Evolutionary conservation across 352 stramenopile species (phyloP), one percentile per base, ranked within the genome.

Genomic region (Peronospora farinosa): DNA sequence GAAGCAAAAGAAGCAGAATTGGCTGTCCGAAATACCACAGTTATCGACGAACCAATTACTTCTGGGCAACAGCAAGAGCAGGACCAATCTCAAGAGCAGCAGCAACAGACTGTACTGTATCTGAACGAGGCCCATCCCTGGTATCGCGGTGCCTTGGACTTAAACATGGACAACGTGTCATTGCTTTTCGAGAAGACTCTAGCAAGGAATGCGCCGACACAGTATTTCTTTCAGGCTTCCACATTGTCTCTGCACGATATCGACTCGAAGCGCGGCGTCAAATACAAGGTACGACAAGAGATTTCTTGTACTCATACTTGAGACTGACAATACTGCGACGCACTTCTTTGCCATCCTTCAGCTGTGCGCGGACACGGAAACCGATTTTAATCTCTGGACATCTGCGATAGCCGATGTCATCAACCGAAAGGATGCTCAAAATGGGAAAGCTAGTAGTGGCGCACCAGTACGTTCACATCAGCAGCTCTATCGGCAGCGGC

Each of bases 191-290:
- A 90, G 53, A 92, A 90, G 43, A 83, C 75, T 6, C 53, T 89
- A 5, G 82, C 79, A 2, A 71, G 76, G 23, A 88, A 86, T 40
- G 78, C 82, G 1, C 82, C 82, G 23, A 90, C 81, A 15, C 72
- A 69, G n/a, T 90, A 75, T 50, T 90, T 90, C 44, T 92, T 92
- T 39, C 82, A 92, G 54, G 79, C 89, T 0, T 90, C 82, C 12
- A 90, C 75, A 17, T 51, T 89, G 0, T 75, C 74, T 12, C 57
- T 92, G 13, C 72, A 84, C 11, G 75, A 90, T 25, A 85, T 88
- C 28, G 82, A 90, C 21, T 87, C 77, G 7, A 90, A 90, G 39
- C 75, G 78, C n/a, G 79, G 82, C 0, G 61, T 87, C 2, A 77
- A 92, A 55, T 90, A 87, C 65, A 92, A 92, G 71, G 77, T 88